Base-by-base conservation (phyloP, 2,329 filamentous ascomycete species). In the Scedosporium boydii region DNA sequence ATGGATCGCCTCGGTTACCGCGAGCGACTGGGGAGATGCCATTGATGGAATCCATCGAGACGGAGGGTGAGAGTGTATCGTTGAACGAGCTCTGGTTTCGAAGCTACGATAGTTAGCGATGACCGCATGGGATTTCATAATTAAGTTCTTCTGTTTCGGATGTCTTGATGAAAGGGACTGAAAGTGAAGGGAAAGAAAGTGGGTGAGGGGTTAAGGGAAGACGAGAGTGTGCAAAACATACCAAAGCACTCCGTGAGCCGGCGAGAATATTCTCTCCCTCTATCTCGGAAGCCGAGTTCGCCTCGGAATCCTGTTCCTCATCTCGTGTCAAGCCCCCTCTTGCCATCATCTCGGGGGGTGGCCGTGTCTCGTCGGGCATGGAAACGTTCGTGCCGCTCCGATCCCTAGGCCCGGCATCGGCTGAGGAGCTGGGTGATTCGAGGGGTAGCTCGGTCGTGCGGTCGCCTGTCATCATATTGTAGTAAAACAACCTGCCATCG, bases 391-490 rank as follows among this genome's bases (percentile, higher is more conserved):
- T 93, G 4, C 60, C 60, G 29, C 60, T 61, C 64, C 92, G 87
- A 74, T 98, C 92, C 67, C 89, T 84, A 2, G 95, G 95, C 1
- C 93, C 93, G 62, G 83, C 89, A 75, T 99, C 95, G 66, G 86
- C 88, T 18, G 85, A 76, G 6, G 89, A 91, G 1, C 86, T 87
- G 1, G 95, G 93, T 16, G 93, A 93, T 73, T 99, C 95, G 27
- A 99, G 81, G 1, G 95, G 95, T 64, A 99, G 79, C 72, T 99
- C 95, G 85, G 93, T 95, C 66, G 90, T 96, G 71, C 90, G 96
- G 70, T 96, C 91, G 62, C 93, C 93, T 0, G 95, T 99, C 78
- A 97, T 87, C 65, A 93, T 98, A 75, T 99, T 99, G 82, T 96
- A 98, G 77, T 98, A 99, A 76, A 96, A 99, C 26, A 99, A 77